A percentile compares a stretch with the other conserved stretches of the same genome.
These are phyloP conservation scores for Chrysochromulina parva DNA, from an alignment of 78 protist genomes.

Conservation along the genomic window DNA sequence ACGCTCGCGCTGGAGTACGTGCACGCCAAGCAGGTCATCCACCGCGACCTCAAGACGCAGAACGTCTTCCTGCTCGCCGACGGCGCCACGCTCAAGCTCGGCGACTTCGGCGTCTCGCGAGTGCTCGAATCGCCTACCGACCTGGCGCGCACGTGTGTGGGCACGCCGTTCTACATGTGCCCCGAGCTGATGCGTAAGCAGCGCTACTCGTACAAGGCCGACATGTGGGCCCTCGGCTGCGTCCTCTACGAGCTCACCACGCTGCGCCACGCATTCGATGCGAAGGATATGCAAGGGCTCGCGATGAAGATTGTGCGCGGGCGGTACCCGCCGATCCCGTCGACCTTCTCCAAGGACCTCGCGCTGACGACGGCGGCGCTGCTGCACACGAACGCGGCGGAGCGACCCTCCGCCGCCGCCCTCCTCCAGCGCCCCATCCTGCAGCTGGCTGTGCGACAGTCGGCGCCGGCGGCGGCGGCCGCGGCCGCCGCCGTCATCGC, in stretches of 20 bases:
- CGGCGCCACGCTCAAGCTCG: background rate
- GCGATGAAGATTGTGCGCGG: constrained; percentile 1
- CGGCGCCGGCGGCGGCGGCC: too few species aligned
- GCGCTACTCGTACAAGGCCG: constrained; percentile 26
- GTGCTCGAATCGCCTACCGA: constrained; percentile 39
- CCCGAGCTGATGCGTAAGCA: constrained; percentile 71
- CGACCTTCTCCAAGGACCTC: background rate
- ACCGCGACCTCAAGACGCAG: constrained; percentile 58
- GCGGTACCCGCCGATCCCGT: background rate
- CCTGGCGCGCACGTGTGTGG: constrained; percentile 40
- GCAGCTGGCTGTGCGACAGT: too few species aligned
- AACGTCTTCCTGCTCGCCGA: constrained; percentile 29
- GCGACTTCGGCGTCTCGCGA: constrained; percentile 60
- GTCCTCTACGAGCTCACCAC: constrained; percentile 60
- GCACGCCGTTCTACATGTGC: constrained; percentile 79
- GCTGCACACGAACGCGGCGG: background rate
- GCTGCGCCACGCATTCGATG: constrained; percentile 53
- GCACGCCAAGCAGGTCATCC: constrained; percentile 47
- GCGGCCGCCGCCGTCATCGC: too few species aligned
- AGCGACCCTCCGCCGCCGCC: background rate
- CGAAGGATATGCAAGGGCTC: constrained; percentile 22
- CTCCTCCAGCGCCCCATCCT: background rate
- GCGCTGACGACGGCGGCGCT: background rate
- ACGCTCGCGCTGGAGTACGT: constrained; percentile 44
- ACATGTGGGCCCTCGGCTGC: constrained; percentile 72